phyloP scores from a whole-genome alignment of 106 monocot species.

The Allium cepa region DNA sequence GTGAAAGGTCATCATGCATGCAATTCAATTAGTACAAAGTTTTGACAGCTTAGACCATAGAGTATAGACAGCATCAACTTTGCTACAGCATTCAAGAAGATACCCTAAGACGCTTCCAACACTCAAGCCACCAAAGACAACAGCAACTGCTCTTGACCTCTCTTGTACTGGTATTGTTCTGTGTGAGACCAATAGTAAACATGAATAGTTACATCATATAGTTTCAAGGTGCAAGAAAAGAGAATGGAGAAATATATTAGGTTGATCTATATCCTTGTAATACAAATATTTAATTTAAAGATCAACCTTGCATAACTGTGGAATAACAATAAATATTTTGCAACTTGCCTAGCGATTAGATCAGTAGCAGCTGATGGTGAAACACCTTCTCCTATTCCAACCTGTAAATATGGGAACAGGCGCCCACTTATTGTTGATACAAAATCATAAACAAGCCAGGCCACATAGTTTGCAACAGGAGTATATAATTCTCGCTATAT shows the following conservation, averaged over 20 bases:
- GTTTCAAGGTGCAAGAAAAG: not conserved
- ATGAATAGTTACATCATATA: not conserved
- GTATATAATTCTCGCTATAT: too few relatives aligned
- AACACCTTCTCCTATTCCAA: constrained; percentile 98
- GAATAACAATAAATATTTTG: not conserved
- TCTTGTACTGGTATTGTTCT: constrained; percentile 89
- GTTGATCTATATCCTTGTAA: too few relatives aligned
- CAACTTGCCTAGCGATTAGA: constrained; percentile 83
- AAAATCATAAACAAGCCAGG: not conserved
- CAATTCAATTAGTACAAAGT: too few relatives aligned
- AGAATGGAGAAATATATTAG: not conserved
- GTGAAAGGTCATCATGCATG: too few relatives aligned
- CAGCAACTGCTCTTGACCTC: constrained; percentile 90
- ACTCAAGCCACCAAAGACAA: constrained; percentile 98
- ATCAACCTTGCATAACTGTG: too few relatives aligned
- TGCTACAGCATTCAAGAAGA: not conserved
- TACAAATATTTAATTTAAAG: too few relatives aligned
- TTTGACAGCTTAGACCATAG: too few relatives aligned
- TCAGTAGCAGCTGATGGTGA: constrained; percentile 98
- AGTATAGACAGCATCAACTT: not conserved
- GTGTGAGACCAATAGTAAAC: constrained; percentile 2
- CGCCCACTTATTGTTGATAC: constrained; percentile 8
- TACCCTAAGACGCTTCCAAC: constrained; percentile 93
- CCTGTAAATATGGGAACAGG: constrained; percentile 45
- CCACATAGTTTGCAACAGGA: not conserved